Conservation (phyloP, 805 yeast genomes). For the Ogataea salicorniae region DNA sequence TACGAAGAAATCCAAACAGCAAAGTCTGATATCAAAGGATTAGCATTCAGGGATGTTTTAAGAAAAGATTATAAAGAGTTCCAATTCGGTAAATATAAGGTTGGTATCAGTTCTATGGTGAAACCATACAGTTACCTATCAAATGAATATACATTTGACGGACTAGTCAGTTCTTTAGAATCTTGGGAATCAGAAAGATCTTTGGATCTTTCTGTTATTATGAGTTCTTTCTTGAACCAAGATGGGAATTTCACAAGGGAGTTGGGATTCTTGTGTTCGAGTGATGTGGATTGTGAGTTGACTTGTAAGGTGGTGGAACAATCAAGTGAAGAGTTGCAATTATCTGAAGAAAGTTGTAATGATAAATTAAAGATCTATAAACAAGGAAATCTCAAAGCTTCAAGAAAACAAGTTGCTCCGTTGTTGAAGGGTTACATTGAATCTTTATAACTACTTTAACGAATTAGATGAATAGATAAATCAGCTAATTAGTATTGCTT, state of each 20-base stretch:
- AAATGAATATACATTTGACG: conserved; percentile 17
- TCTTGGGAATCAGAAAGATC: conserved; percentile 26
- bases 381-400: conserved; percentile 49
- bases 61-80: conserved; percentile 84
- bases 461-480: no score
- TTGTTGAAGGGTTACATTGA: conserved; percentile 23
- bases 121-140: conserved; percentile 54
- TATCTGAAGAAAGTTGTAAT: conserved; percentile 9
- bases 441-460: background rate
- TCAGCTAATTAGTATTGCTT: no score
- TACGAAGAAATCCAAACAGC: conserved; percentile 37
- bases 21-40: conserved; percentile 60
- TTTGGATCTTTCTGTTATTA: conserved; percentile 38
- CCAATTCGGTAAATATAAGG: conserved; percentile 30
- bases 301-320: conserved; percentile 10
- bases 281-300: conserved; percentile 8
- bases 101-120: conserved; percentile 78
- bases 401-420: conserved; percentile 88
- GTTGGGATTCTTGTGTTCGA: conserved; percentile 27
- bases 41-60: conserved; percentile 56
- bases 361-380: conserved; percentile 32
- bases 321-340: conserved; percentile 23
- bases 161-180: conserved; percentile 16
- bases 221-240: conserved; percentile 40
- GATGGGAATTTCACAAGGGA: conserved; percentile 38